Evolutionary conservation across 345 rosid genomes (phyloP), one percentile per base, ranked within the genome.

Genomic region (Brassica rapa): DNA sequence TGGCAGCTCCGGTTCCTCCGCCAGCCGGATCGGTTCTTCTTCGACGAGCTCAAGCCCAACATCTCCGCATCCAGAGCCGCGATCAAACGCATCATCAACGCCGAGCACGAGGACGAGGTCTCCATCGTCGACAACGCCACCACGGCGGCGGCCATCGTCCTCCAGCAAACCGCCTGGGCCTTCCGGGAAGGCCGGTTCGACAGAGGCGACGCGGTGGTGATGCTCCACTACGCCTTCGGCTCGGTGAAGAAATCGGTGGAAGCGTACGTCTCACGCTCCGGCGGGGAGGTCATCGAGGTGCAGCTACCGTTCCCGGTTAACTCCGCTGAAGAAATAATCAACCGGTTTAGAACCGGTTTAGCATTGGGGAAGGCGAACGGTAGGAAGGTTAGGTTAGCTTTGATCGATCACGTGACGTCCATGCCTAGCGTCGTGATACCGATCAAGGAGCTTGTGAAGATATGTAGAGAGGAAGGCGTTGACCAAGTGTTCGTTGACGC

Each of bases 121-220:
- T 92, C 97, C 1, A 81, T 94, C 68, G 96, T 94, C n/a, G 98
- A 94, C 63, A 94, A 92, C 86, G 98, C 94, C 30, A 92, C 98
- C 66, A 92, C 98, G 8, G 97, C 98, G 3, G 98, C 87, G 0
- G 92, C 98, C 1, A 90, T 94, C 55, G 94, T 94, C 21, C 81
- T 92, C 29, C 96, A 92, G 76, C 83, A 86, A 75, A 70, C 82
- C 25, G 90, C 96, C 3, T 84, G 97, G 94, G 82, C 84, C 4
- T 94, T 94, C 46, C 73, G 86, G 4, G 94, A 87, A 27, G 97
- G 98, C 2, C 80, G 78, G 72, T 90, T 84, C 77, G 27, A 77
- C 2, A 84, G 77, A 74, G 97, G 96, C 6, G 98, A 94, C 76
- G 94, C 82, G 8, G 94, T 80, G 41, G 88, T 94, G 9, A 89